A percentile compares a stretch with the other conserved stretches of the same genome.
Conservation (phyloP, 495 filamentous ascomycete genomes). For the Trichoderma parareesei region DNA sequence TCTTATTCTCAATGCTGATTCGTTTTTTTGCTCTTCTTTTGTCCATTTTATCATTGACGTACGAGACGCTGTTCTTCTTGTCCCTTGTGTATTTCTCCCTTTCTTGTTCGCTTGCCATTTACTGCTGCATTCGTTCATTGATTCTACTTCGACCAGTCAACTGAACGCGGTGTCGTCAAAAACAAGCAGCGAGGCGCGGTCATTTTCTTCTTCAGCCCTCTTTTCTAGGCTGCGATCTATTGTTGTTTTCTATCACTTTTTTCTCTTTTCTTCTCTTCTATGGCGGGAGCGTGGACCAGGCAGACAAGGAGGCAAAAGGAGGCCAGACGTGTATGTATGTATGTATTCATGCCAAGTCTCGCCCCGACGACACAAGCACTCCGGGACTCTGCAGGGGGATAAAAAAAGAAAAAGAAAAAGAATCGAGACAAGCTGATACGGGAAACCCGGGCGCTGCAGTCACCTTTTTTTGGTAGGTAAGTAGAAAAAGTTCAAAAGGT, state of each 20-base stretch:
- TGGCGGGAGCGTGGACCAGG: neutral
- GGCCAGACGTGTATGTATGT: neutral
- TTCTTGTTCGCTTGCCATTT: neutral
- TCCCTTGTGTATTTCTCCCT: conserved; percentile 12
- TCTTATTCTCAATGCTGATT: conserved; percentile 20
- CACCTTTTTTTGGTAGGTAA: neutral
- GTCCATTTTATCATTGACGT: conserved; percentile 10
- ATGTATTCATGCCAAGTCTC: neutral
- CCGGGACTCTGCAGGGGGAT: no score
- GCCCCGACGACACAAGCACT: neutral
- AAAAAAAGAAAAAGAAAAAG: no score
- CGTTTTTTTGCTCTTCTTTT: conserved; percentile 27
- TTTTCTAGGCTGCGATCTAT: conserved; percentile 2
- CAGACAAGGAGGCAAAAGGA: neutral
- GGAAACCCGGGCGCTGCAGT: neutral
- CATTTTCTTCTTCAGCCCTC: neutral
- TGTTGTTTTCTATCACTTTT: conserved; percentile 17
- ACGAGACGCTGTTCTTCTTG: conserved; percentile 16
- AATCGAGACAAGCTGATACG: neutral
- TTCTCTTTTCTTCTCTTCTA: conserved; percentile 16
- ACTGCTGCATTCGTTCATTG: neutral
- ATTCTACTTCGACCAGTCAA: neutral
- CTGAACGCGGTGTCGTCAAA: neutral
- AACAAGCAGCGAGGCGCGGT: conserved; percentile 4
- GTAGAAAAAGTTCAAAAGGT: neutral